Evolutionary conservation across 805 yeast genomes (phyloP).

Genomic region (Cyberlindnera samutprakarnensis): DNA sequence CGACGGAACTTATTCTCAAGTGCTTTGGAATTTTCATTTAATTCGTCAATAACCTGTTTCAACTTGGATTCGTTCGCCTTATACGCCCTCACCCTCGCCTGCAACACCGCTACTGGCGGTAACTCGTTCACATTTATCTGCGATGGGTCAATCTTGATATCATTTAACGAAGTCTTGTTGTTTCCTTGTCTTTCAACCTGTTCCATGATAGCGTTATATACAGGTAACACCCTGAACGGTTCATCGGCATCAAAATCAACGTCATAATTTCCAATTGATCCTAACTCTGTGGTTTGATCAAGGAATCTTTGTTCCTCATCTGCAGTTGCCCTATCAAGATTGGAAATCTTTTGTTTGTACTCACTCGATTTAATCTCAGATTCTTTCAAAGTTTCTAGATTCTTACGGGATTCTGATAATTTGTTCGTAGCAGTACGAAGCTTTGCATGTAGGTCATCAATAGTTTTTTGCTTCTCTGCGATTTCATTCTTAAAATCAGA

Average conservation of each 20-base stretch:
- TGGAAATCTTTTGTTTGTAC: constrained; percentile 45
- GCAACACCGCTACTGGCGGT: constrained; percentile 39
- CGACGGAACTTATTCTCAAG: constrained; percentile 75
- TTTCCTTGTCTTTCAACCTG: constrained; percentile 23
- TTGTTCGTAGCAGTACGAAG: constrained; percentile 49
- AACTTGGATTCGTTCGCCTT: constrained; percentile 57
- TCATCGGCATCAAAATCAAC: constrained; percentile 81
- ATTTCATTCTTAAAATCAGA: constrained; percentile 54
- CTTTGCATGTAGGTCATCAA: constrained; percentile 45
- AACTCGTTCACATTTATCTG: constrained; percentile 20
- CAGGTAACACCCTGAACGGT: constrained; percentile 68
- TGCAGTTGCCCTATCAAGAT: constrained; percentile 53
- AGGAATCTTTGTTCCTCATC: constrained; percentile 56
- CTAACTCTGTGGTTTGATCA: constrained; percentile 31
- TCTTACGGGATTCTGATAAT: constrained; percentile 40
- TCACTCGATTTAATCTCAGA: constrained; percentile 37
- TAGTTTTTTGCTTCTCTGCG: constrained; percentile 40
- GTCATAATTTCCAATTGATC: constrained; percentile 32
- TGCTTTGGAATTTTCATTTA: constrained; percentile 46
- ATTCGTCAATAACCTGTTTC: constrained; percentile 40
- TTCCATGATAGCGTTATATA: constrained; percentile 46
- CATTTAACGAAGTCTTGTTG: constrained; percentile 21
- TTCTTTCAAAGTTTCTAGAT: constrained; percentile 44
- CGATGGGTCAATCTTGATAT: constrained; percentile 14
- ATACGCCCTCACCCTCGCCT: constrained; percentile 80